phyloP scores from a whole-genome alignment of 1,284 basidiomycete genomes.

The Laetiporus sulphureus region DNA sequence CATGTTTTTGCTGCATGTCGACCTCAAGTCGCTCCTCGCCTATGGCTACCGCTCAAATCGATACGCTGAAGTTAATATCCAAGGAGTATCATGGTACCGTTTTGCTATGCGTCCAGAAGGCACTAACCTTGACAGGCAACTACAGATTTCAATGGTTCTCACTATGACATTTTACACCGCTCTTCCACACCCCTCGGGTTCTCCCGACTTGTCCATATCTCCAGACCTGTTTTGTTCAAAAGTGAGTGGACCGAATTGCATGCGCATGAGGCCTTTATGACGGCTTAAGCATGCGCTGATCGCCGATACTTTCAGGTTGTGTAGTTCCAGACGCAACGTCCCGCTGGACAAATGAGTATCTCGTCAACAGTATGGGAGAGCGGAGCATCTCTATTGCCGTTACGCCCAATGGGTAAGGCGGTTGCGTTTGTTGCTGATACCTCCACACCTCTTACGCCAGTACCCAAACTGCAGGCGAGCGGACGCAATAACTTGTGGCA shows the following conservation, averaged over 20 bases:
- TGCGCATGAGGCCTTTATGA: no score
- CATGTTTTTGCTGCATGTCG: no score
- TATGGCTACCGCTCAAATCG: not conserved
- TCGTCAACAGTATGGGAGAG: conserved; percentile 48
- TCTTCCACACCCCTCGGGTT: conserved; percentile 73
- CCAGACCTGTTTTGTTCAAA: conserved; percentile 75
- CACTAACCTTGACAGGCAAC: no score
- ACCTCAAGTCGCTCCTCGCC: no score
- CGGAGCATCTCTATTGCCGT: conserved; percentile 64
- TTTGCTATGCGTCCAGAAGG: not conserved
- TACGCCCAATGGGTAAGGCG: conserved; percentile 74
- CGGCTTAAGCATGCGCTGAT: not conserved
- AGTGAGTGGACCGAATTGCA: conserved; percentile 30
- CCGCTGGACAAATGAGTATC: conserved; percentile 62
- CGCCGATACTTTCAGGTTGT: conserved; percentile 13
- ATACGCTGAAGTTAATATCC: conserved; percentile 37
- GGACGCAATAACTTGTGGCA: conserved; percentile 63
- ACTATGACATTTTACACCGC: conserved; percentile 43
- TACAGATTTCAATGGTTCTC: conserved; percentile 60
- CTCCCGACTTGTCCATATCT: conserved; percentile 61
- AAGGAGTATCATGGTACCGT: conserved; percentile 50
- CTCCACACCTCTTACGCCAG: not conserved
- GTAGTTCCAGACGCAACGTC: conserved; percentile 34
- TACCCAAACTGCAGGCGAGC: conserved; percentile 40
- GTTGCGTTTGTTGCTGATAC: not conserved